Base-by-base conservation (phyloP, 345 rosid genomes). In the Moringa oleifera region DNA sequence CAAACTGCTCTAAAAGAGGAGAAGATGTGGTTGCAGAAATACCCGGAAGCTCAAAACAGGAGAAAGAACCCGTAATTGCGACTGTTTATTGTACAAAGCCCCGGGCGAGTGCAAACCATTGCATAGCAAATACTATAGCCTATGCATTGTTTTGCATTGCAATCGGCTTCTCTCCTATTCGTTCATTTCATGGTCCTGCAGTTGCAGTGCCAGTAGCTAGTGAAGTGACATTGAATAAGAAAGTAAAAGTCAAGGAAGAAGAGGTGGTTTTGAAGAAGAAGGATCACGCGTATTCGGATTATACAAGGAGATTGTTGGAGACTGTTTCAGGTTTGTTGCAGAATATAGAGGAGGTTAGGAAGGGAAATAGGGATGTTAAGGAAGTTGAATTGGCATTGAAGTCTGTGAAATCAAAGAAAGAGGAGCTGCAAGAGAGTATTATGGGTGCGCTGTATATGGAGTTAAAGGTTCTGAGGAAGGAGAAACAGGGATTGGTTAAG, bases 101-200 rank as follows among this genome's bases (percentile, higher is more conserved):
- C 37, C 68, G 61, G 49, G 76, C 64, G 61, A 53, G 70, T 16
- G 53, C 68, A n/a, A 18, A 84, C 57, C 66, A 66, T 58, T 70
- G 72, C 36, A 54, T 81, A 21, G 66, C 80, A 0, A 83, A 75
- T 76, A 75, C 79, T 41, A 50, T 88, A 54, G 82, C 71, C 16
- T 85, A 69, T 69, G 73, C 79, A 17, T 71, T 88, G 68, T 66
- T 82, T 72, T 89, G 85, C 69, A 59, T 89, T 62, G 92, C 89
- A 57, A 62, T 81, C 47, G 93, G 95, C 57, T 75, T 89, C 64
- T 67, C 73, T 13, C 86, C 87, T 25, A 31, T 82, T 75, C 66
- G 69, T 21, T 53, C 70, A 33, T 65, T 79, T 65, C 85, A 77
- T 51, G 73, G 74, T 51, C 74, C 73, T 22, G 96, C 96, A 49